Evolutionary conservation across 305 asterid species (phyloP).

Genomic region (Euphrasia arctica): DNA sequence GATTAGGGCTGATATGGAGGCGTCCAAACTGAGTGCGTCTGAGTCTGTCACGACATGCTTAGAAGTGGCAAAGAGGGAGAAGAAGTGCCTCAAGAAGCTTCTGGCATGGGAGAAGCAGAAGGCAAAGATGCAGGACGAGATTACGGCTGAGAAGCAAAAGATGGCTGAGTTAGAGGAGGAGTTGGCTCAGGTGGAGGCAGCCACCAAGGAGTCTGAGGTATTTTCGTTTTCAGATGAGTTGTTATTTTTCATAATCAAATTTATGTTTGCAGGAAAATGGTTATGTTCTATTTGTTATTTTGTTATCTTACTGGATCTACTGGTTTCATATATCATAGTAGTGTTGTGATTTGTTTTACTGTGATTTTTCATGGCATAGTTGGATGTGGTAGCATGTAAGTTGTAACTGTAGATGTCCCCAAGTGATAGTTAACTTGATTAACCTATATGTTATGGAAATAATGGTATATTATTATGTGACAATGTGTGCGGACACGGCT

Average conservation of each 20-base stretch:
- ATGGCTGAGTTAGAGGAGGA: slow-evolving; percentile 49
- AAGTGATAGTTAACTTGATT: slow-evolving; percentile 16
- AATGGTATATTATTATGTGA: neutral
- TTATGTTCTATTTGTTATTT: neutral
- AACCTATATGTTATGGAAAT: neutral
- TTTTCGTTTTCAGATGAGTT: slow-evolving; percentile 9
- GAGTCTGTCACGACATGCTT: slow-evolving; percentile 62
- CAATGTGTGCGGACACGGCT: neutral
- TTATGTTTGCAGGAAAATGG: slow-evolving; percentile 6
- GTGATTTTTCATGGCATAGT: slow-evolving; percentile 2
- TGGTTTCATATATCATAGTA: slow-evolving; percentile 12
- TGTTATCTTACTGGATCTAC: slow-evolving; percentile 3
- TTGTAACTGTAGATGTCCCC: neutral
- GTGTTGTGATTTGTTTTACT: slow-evolving; percentile 14
- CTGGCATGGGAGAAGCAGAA: slow-evolving; percentile 74
- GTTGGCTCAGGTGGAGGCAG: slow-evolving; percentile 49
- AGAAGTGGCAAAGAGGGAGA: slow-evolving; percentile 78
- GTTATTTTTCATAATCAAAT: slow-evolving; percentile 1
- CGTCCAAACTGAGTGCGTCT: slow-evolving; percentile 75
- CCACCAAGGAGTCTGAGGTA: slow-evolving; percentile 68
- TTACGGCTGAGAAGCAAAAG: slow-evolving; percentile 53
- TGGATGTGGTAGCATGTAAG: slow-evolving; percentile 2
- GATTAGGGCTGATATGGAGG: slow-evolving; percentile 85
- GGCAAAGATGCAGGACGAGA: slow-evolving; percentile 67
- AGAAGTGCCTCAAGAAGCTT: slow-evolving; percentile 62